Evolutionary conservation across 371 early-diverging fungal genomes (phyloP).

Genomic region (Parasitella parasitica): DNA sequence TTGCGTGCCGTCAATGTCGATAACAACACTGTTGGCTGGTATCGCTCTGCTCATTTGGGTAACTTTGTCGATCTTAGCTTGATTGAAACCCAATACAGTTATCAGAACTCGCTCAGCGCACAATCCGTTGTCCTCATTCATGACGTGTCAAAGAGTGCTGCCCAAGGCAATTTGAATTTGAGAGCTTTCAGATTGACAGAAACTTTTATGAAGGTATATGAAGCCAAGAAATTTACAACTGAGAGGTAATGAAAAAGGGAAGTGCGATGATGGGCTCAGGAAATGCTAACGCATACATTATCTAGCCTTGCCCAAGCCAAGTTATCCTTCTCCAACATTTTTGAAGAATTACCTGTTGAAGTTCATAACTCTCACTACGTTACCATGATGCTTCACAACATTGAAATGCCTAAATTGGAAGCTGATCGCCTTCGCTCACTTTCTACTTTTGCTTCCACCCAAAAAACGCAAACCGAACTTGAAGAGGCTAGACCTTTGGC

Average conservation of each 20-base stretch:
- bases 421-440: constrained; percentile 47
- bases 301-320: constrained; percentile 72
- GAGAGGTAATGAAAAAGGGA: constrained; percentile 48
- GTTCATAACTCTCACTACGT: constrained; percentile 84
- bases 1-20: constrained; percentile 93
- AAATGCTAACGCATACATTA: too few species aligned
- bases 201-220: constrained; percentile 82
- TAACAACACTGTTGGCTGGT: constrained; percentile 97
- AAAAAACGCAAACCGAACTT: constrained; percentile 37
- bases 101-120: constrained; percentile 82
- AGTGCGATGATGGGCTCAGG: not conserved
- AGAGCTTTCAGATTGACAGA: constrained; percentile 88
- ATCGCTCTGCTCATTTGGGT: constrained; percentile 86
- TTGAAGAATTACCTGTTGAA: constrained; percentile 88
- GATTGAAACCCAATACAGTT: constrained; percentile 88
- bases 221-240: constrained; percentile 85
- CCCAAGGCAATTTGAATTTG: constrained; percentile 84
- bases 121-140: constrained; percentile 91
- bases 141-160: constrained; percentile 80
- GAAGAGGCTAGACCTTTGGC: constrained; percentile 61
- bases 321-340: constrained; percentile 81
- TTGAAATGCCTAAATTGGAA: constrained; percentile 59
- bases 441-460: constrained; percentile 44
- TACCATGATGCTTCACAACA: constrained; percentile 78
- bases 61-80: constrained; percentile 88